Base-by-base conservation (phyloP, 106 monocot species). In the Platanthera zijinensis region DNA sequence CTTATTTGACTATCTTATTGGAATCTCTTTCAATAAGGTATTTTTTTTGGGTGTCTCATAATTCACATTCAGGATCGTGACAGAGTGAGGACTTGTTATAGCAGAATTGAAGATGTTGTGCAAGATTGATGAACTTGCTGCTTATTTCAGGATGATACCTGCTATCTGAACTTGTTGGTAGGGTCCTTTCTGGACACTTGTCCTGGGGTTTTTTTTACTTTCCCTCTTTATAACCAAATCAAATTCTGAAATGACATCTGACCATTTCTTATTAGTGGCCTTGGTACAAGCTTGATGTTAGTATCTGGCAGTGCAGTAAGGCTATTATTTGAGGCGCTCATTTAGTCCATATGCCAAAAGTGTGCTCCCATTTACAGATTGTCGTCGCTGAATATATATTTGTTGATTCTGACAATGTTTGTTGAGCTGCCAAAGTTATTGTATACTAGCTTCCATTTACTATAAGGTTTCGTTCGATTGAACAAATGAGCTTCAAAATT, bases 21-120 rank as follows among this genome's bases (percentile, higher is more conserved):
- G 84, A 88, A 91, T 91, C 81, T 90, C 81, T 92, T 85, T 85
- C 82, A 92, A n/a, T 92, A 92, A 89, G 92, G 92, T 89, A 84
- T 92, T 87, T 87, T 82, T n/a, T 87, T 87, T 92, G 89, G 92
- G 81, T 92, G 79, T 92, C 59, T 89, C 92, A 87, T 92, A 84
- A 92, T 92, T 89, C 85, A 84, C 85, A 84, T 92, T 89, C 87
- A 87, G 85, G 78, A 89, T 74, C 75, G 87, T 82, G 87, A 89
- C 87, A 85, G 81, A 89, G 85, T 80, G 71, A 86, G 83, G 92
- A 81, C 76, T 84, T 86, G 80, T 62, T 88, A 87, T 82, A 85
- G 89, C 78, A 77, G 89, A 83, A 77, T 77, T 85, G 83, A 81
- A 85, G 80, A 76, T 85, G 83, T 92, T 82, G 78, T 85, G 84